Evolutionary conservation across 257 asterid genomes (phyloP), one percentile per base, ranked within the genome.

Genomic region (Forsythia viridissima): DNA sequence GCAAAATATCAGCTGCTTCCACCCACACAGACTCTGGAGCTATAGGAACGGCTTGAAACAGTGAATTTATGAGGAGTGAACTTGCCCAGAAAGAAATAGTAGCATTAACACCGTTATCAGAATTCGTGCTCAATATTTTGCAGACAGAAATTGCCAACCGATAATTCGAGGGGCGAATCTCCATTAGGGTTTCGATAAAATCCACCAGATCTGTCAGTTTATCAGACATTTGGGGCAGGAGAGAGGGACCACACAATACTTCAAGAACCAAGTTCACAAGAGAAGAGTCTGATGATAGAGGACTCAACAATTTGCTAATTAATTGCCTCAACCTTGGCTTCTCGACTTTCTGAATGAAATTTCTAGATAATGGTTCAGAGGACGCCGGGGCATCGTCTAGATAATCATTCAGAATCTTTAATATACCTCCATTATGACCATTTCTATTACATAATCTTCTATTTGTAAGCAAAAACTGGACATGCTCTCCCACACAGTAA

Each of bases 1-100:
- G 63, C 75, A 88, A 79, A 37, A 85, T 59, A 12, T 82, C 73
- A 5, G 86, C 81, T 18, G 91, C 83, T 78, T 85, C 89, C 63
- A 82, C 85, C 89, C 91, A 88, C 24, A 70, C 79, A 10, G 74
- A 71, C 46, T 88, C 91, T 16, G 89, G 85, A 18, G 91, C 91
- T 38, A 88, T 43, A 0, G 91, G 91, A 76, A 88, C 85, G 52
- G 88, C 88, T 57, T 81, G 88, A 59, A 80, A 84, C 15, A 85
- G 80, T 39, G 89, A 83, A 73, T 74, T 85, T n/a, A 80, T 83
- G 79, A 88, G 59, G 16, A 85, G 85, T 37, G 87, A 78, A 74
- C 89, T 61, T 68, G 86, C 89, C 89, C 91, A 88, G 61, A 88
- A 88, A 61, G 80, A 80, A 57, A 82, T 70, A 8, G 87, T 66